A percentile compares a stretch with the other conserved stretches of the same genome.
phyloP scores from a whole-genome alignment of 2,329 filamentous ascomycete species.

The Talaromyces pinophilus region DNA sequence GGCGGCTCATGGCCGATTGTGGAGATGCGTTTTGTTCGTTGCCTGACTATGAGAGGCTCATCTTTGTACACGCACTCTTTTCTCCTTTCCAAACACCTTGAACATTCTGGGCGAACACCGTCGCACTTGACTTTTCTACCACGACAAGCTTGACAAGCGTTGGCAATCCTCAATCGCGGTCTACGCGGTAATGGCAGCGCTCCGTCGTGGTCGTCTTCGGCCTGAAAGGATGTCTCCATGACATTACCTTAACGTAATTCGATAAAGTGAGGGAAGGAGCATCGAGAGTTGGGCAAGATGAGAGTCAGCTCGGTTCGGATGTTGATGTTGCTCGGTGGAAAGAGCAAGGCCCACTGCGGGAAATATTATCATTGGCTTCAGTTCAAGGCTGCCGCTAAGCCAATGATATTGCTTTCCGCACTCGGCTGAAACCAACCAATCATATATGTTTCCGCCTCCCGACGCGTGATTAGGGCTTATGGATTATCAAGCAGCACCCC shows the following conservation, averaged over 20 bases:
- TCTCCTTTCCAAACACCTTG: conserved; percentile 19
- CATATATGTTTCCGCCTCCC: background rate
- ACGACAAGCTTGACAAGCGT: conserved; percentile 27
- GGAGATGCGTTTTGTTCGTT: conserved; percentile 5
- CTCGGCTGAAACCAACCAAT: background rate
- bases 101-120: conserved; percentile 25
- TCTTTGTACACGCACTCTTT: conserved; percentile 25
- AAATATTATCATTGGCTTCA: background rate
- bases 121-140: conserved; percentile 28
- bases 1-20: background rate
- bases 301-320: background rate
- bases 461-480: background rate
- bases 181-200: conserved; percentile 9
- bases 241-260: background rate
- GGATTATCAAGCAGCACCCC: background rate
- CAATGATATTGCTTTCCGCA: conserved; percentile 12
- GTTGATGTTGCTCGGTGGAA: background rate
- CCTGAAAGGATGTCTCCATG: background rate
- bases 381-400: background rate
- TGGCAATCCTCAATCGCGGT: conserved; percentile 25
- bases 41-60: background rate
- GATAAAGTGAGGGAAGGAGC: background rate
- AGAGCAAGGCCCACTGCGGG: background rate
- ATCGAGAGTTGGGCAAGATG: background rate
- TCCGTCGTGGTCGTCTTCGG: background rate